Conservation (phyloP, 345 rosid species). For the Noccaea bulbosa region DNA sequence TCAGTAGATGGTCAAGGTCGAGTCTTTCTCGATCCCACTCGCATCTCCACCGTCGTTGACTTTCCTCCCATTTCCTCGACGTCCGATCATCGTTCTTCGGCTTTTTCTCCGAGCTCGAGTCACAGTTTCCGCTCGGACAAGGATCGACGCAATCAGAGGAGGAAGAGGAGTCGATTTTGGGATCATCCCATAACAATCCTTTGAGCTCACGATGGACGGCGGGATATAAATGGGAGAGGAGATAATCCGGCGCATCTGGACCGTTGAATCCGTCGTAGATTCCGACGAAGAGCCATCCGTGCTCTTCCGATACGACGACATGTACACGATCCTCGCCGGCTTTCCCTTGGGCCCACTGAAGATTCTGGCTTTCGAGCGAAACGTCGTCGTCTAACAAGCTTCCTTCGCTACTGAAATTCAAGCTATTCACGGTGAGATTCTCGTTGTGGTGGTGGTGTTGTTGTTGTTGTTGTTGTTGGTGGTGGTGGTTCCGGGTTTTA, state of each 20-base stretch:
- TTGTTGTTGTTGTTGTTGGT: constrained; percentile 38
- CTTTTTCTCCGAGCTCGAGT: constrained; percentile 46
- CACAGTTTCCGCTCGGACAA: constrained; percentile 21
- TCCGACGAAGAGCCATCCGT: constrained; percentile 94
- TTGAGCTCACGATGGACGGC: constrained; percentile 80
- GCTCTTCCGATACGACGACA: constrained; percentile 94
- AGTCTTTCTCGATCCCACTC: constrained; percentile 74
- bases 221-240: constrained; percentile 72
- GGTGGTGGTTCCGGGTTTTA: constrained; percentile 45
- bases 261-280: constrained; percentile 98
- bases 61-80: constrained; percentile 63
- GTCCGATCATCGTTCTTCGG: constrained; percentile 42
- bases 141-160: constrained; percentile 3
- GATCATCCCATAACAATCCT: constrained; percentile 87
- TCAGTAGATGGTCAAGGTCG: constrained; percentile 68
- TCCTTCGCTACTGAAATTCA: constrained; percentile 65
- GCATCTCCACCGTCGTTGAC: constrained; percentile 74
- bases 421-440: constrained; percentile 64
- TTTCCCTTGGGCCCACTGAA: constrained; percentile 98
- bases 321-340: constrained; percentile 99
- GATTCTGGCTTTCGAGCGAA: constrained; percentile 70
- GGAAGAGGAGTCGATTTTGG: constrained; percentile 42
- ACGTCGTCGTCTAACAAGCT: constrained; percentile 70
- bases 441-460: constrained; percentile 48
- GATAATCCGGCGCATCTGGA: constrained; percentile 94